A percentile compares a stretch with the other conserved stretches of the same genome.
Evolutionary conservation across 441 rosid genomes (phyloP).

Genomic region (Adansonia grandidieri): DNA sequence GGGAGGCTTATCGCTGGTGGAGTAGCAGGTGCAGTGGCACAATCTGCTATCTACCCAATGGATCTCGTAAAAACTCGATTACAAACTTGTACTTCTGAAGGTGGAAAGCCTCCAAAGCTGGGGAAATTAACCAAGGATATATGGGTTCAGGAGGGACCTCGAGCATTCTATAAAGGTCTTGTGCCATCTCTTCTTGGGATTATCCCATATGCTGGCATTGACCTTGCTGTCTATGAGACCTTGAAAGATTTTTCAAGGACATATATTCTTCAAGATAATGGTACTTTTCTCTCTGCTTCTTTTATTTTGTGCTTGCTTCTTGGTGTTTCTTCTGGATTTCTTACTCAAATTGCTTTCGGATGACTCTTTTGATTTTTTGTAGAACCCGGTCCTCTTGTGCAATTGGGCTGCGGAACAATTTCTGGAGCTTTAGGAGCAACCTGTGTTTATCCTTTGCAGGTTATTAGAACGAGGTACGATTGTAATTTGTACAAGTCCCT

Average conservation of each 20-base stretch:
- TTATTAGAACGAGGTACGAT: slow-evolving; percentile 85
- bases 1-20: slow-evolving; percentile 96
- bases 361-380: slow-evolving; percentile 10
- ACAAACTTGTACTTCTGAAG: slow-evolving; percentile 69
- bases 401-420: slow-evolving; percentile 85
- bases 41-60: slow-evolving; percentile 84
- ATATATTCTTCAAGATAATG: slow-evolving; percentile 74
- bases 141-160: slow-evolving; percentile 86
- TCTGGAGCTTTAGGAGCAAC: slow-evolving; percentile 96
- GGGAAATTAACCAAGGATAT: slow-evolving; percentile 74
- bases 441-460: slow-evolving; percentile 96
- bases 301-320: slow-evolving; percentile 5
- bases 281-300: slow-evolving; percentile 39
- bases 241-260: slow-evolving; percentile 82
- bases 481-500: background rate
- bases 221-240: slow-evolving; percentile 92
- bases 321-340: slow-evolving; percentile 19
- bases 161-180: slow-evolving; percentile 93
- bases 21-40: slow-evolving; percentile 94
- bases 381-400: slow-evolving; percentile 93
- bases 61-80: slow-evolving; percentile 96
- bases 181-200: slow-evolving; percentile 96
- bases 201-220: slow-evolving; percentile 92
- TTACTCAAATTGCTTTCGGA: slow-evolving; percentile 17
- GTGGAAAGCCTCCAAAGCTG: slow-evolving; percentile 70